These are phyloP conservation scores for Hypoxylon lienhwacheense DNA, from an alignment of 495 filamentous ascomycete species.

Conservation along the genomic window DNA sequence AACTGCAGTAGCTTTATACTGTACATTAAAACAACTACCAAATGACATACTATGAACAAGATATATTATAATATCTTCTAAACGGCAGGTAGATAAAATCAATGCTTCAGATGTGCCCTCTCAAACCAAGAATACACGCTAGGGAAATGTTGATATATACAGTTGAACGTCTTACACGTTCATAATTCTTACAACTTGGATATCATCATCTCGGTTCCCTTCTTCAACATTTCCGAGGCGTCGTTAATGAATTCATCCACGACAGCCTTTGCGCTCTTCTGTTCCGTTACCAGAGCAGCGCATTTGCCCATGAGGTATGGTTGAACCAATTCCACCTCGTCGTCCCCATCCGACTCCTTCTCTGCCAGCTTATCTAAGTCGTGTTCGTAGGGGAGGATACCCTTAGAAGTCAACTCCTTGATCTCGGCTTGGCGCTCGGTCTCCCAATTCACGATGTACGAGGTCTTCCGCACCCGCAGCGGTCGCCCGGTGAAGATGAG, in stretches of 20 bases:
- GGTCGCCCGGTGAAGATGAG: constrained; percentile 98
- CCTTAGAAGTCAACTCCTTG: constrained; percentile 84
- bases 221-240: constrained; percentile 68
- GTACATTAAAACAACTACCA: too few relatives aligned
- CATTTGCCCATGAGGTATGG: constrained; percentile 98
- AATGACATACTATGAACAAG: too few relatives aligned
- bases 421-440: constrained; percentile 85
- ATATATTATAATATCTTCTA: too few relatives aligned
- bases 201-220: constrained; percentile 64
- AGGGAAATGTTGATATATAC: constrained; percentile 15
- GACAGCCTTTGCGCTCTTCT: constrained; percentile 87
- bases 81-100: too few relatives aligned
- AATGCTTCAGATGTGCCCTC: too few relatives aligned
- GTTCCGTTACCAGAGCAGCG: constrained; percentile 88
- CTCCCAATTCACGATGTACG: constrained; percentile 96
- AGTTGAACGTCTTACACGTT: background rate
- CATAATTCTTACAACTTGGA: constrained; percentile 60
- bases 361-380: constrained; percentile 81
- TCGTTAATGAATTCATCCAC: constrained; percentile 94
- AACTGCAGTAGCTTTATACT: too few relatives aligned
- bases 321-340: constrained; percentile 85
- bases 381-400: constrained; percentile 88
- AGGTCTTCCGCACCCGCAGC: constrained; percentile 86
- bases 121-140: too few relatives aligned
- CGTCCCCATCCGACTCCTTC: constrained; percentile 72